Percentiles rank a stretch among this genome's conserved stretches.
phyloP scores from a whole-genome alignment of 2,329 filamentous ascomycete genomes.

The Hypoxylon sp. region DNA sequence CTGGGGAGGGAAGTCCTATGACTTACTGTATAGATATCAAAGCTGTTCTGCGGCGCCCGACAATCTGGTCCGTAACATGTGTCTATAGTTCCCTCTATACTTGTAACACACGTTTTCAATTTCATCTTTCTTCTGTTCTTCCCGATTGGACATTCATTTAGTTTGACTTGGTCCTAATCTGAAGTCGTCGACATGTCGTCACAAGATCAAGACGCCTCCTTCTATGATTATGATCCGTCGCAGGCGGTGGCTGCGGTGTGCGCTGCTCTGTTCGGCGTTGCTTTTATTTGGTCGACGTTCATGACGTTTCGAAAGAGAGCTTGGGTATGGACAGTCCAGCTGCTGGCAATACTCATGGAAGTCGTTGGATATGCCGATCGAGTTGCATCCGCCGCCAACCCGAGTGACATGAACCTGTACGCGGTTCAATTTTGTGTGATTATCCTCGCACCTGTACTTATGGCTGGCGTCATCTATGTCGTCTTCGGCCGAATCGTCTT shows the following conservation, averaged over 20 bases:
- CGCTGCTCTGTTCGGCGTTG: slow-evolving; percentile 47
- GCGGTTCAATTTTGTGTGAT: slow-evolving; percentile 56
- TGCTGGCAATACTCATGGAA: slow-evolving; percentile 53
- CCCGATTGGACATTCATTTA: neutral
- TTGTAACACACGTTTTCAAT: neutral
- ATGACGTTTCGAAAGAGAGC: slow-evolving; percentile 48
- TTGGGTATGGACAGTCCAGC: slow-evolving; percentile 52
- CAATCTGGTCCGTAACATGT: slow-evolving; percentile 2
- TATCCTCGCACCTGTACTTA: slow-evolving; percentile 56
- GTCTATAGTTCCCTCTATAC: neutral
- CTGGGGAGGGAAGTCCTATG: slow-evolving; percentile 3
- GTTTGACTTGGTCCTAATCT: neutral
- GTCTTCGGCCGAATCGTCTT: slow-evolving; percentile 57
- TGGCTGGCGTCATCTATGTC: slow-evolving; percentile 58
- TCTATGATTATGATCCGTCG: slow-evolving; percentile 48
- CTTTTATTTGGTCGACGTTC: slow-evolving; percentile 44
- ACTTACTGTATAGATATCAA: slow-evolving; percentile 8
- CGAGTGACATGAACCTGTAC: slow-evolving; percentile 46
- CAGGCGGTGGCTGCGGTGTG: slow-evolving; percentile 46
- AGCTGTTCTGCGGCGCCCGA: neutral
- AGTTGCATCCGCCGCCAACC: slow-evolving; percentile 50
- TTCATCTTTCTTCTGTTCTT: neutral
- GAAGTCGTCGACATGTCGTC: slow-evolving; percentile 27
- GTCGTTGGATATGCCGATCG: slow-evolving; percentile 55
- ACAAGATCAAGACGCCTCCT: slow-evolving; percentile 16